These are phyloP conservation scores for Candida loeiensis DNA, from an alignment of 805 yeast genomes.

Conservation along the genomic window DNA sequence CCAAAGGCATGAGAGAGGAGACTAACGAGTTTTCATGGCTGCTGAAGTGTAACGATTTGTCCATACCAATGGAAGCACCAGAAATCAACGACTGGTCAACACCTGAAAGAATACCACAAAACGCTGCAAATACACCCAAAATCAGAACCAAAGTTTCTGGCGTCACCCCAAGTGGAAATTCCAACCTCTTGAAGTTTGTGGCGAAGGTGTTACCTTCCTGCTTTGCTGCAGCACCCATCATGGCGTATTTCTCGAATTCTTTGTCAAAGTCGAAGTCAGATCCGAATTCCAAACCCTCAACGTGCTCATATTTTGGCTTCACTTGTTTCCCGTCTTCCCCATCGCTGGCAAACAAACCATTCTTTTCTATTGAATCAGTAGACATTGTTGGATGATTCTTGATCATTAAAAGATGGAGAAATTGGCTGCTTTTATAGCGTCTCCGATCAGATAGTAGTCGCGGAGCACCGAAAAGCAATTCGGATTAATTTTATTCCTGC, in stretches of 20 bases:
- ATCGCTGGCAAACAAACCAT: neutral
- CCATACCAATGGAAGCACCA: slow-evolving; percentile 58
- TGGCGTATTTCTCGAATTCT: slow-evolving; percentile 33
- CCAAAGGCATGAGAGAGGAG: slow-evolving; percentile 62
- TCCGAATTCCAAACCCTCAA: neutral
- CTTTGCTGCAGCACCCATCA: slow-evolving; percentile 25
- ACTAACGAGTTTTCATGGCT: slow-evolving; percentile 49
- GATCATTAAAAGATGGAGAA: neutral
- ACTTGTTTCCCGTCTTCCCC: neutral
- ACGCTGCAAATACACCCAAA: slow-evolving; percentile 52
- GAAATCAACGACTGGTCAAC: slow-evolving; percentile 64
- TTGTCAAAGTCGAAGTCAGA: slow-evolving; percentile 29
- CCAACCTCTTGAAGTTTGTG: slow-evolving; percentile 36
- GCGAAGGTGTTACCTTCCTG: slow-evolving; percentile 29
- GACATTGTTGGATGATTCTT: neutral
- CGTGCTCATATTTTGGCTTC: slow-evolving; percentile 2
- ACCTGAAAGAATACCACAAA: slow-evolving; percentile 65
- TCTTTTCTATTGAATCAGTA: slow-evolving; percentile 1
- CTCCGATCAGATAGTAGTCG: neutral
- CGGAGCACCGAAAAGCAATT: neutral
- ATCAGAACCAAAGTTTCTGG: slow-evolving; percentile 35
- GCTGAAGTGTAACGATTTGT: slow-evolving; percentile 36
- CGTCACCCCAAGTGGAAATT: slow-evolving; percentile 27
- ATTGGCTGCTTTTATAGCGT: neutral
- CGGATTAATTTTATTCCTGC: slow-evolving; percentile 2